Evolutionary conservation across 1,284 basidiomycete species (phyloP), one percentile per base, ranked within the genome.

Genomic region (Flammula alnicola): DNA sequence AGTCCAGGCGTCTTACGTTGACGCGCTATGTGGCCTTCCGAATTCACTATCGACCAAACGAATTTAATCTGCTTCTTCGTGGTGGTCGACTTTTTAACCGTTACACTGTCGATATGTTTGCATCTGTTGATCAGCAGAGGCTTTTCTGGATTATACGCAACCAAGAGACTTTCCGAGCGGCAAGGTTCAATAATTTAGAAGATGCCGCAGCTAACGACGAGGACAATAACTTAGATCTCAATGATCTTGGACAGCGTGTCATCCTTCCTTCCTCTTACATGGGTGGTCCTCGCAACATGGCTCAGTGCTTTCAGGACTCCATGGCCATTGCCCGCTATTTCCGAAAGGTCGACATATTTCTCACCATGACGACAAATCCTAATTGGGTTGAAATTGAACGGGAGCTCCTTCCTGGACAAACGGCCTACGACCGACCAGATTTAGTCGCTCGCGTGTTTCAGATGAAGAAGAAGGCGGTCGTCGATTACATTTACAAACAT

Each of bases 281-380:
- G 35, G 71, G 71, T 17, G 67, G 77, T 9, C 65, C 72, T 25
- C 54, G 69, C 0, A 57, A 74, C 30, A 76, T 79, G 74, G 52
- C 65, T 2, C 71, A 78, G 48, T 52, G 60, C 0, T 73, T 67
- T 45, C 76, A 78, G 42, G 76, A 81, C 54, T 60, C 75, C 0
- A 68, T 80, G 61, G 74, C 76, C 0, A 62, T 78, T 17, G 67
- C 67, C 2, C 58, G 68, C 0, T 52, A 61, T 25, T 71, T 60
- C 36, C 50, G 58, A 1, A 65, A 68, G 12, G 64, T 72, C 4
- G 72, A 76, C 51, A 54, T 78, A 4, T 78, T 80, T 52, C 59
- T 79, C 3, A 81, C 77, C 0, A 67, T 77, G 51, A 80, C 77
- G 3, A 65, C 69, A 4, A 80, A 80, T 64, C 72, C 71, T 0